A percentile compares a stretch with the other conserved stretches of the same genome.
Conservation (phyloP, 148 eudicot genomes). For the Camellia granthamiana region DNA sequence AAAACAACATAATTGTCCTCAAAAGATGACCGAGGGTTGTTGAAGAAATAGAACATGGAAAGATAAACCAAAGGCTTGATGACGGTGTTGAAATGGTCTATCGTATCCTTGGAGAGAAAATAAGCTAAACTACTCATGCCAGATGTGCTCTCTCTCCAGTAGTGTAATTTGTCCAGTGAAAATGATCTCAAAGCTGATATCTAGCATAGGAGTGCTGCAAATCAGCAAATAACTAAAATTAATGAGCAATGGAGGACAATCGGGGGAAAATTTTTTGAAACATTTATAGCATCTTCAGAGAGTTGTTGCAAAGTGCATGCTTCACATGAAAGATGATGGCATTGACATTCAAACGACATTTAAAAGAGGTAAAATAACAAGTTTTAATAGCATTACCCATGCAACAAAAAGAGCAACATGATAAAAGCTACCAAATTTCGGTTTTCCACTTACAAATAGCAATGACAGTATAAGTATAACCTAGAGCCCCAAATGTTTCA, state of each 20-base stretch:
- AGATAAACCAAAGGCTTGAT: constrained; percentile 90
- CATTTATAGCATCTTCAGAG: background rate
- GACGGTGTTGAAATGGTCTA: constrained; percentile 69
- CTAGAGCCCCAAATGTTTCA: constrained; percentile 78
- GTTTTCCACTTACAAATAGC: constrained; percentile 74
- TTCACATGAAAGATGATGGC: background rate
- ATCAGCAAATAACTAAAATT: constrained; percentile 5
- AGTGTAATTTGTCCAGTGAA: constrained; percentile 75
- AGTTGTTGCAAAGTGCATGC: background rate
- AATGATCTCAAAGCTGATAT: constrained; percentile 88
- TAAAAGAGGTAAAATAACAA: constrained; percentile 1
- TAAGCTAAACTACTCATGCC: constrained; percentile 91
- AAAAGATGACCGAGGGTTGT: constrained; percentile 85
- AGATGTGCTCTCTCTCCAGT: constrained; percentile 78
- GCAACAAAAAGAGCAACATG: background rate
- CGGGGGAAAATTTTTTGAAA: background rate
- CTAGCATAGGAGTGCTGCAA: constrained; percentile 80
- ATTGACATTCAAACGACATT: background rate
- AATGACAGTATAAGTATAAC: constrained; percentile 84
- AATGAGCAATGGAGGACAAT: background rate
- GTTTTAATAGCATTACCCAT: background rate
- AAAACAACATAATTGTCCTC: constrained; percentile 63
- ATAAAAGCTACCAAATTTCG: background rate
- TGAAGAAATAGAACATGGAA: constrained; percentile 89
- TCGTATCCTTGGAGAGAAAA: constrained; percentile 83